Evolutionary conservation across 768 basidiomycete genomes (phyloP), one percentile per base, ranked within the genome.

Genomic region (Amyloporia xantha): DNA sequence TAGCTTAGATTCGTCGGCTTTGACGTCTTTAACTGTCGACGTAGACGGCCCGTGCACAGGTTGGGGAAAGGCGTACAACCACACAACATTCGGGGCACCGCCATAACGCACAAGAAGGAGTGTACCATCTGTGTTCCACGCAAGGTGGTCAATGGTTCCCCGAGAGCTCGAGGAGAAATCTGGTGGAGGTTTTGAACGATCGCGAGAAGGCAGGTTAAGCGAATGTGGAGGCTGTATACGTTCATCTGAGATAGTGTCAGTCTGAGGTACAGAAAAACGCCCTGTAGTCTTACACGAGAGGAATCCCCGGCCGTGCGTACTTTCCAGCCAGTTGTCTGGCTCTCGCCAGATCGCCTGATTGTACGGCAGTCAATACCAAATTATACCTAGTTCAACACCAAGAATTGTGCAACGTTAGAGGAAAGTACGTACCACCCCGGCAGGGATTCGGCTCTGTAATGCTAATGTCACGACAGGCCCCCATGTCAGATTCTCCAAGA

Each of bases 251-350:
- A 19, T 5, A 26, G 26, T 21, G n/a, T 37, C 7, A 44, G 23
- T n/a, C n/a, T n/a, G n/a, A n/a, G n/a, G n/a, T n/a, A n/a, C n/a
- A n/a, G n/a, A n/a, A n/a, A 35, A 25, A 24, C 33, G 15, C 21
- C 15, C 7, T 28, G n/a, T 35, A 35, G 10, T 59, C 75, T 21
- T 58, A 91, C 93, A 96, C 20, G 91, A 86, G 21, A 95, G 70
- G 62, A 94, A 93, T 4, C 92, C 92, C 47, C 84, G 79, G 23
- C 88, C 90, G 59, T 85, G 78, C 0, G 90, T 91, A 1, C 82
- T 73, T 62, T 86, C 86, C 36, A 91, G 67, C 93, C 93, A 97
- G 53, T 82, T 81, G 0, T 72, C 57, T 1, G 93, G 91, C 62
- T 97, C 93, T 51, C 82, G 76, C 93, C 93, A 97, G 11, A 89